Evolutionary conservation across 2,329 filamentous ascomycete species (phyloP).

Genomic region (Lecanicillium sp.): DNA sequence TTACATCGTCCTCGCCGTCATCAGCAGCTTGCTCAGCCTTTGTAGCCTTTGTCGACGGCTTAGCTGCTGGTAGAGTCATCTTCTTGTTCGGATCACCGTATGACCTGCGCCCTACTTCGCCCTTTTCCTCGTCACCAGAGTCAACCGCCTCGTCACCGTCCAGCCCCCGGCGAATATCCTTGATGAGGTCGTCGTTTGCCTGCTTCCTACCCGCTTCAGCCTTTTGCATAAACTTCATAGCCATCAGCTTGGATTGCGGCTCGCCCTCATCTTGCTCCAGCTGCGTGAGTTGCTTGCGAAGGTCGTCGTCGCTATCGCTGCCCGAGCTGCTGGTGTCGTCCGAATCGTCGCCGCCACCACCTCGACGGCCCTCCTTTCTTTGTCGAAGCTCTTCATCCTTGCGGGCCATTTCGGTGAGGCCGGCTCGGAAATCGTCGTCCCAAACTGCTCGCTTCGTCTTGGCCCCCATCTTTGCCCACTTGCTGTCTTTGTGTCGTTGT

Average conservation of each 20-base stretch:
- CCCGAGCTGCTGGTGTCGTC: slow-evolving; percentile 37
- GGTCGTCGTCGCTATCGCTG: slow-evolving; percentile 33
- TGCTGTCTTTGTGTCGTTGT: slow-evolving; percentile 77
- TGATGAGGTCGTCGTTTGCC: slow-evolving; percentile 70
- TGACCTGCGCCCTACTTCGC: slow-evolving; percentile 59
- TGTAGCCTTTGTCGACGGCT: slow-evolving; percentile 18
- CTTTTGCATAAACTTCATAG: slow-evolving; percentile 91
- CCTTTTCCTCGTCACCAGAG: slow-evolving; percentile 41
- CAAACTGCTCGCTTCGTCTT: slow-evolving; percentile 72
- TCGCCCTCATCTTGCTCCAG: slow-evolving; percentile 38
- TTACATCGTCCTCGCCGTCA: slow-evolving; percentile 18
- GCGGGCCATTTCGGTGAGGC: slow-evolving; percentile 71
- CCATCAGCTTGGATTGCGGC: slow-evolving; percentile 60
- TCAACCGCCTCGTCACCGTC: slow-evolving; percentile 49
- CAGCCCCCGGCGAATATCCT: slow-evolving; percentile 62
- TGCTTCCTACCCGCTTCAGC: slow-evolving; percentile 72
- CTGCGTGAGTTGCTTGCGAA: slow-evolving; percentile 37
- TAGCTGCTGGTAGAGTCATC: slow-evolving; percentile 21
- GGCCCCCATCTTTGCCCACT: slow-evolving; percentile 82
- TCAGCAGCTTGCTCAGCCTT: slow-evolving; percentile 17
- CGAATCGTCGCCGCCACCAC: slow-evolving; percentile 35
- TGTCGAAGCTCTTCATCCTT: slow-evolving; percentile 74
- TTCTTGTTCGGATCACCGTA: slow-evolving; percentile 46
- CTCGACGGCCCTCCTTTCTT: slow-evolving; percentile 64
- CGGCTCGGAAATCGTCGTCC: slow-evolving; percentile 78